Percentiles rank a stretch among this genome's conserved stretches.
Conservation (phyloP, 2,329 filamentous ascomycete species). For the Pseudopyricularia cyperi region DNA sequence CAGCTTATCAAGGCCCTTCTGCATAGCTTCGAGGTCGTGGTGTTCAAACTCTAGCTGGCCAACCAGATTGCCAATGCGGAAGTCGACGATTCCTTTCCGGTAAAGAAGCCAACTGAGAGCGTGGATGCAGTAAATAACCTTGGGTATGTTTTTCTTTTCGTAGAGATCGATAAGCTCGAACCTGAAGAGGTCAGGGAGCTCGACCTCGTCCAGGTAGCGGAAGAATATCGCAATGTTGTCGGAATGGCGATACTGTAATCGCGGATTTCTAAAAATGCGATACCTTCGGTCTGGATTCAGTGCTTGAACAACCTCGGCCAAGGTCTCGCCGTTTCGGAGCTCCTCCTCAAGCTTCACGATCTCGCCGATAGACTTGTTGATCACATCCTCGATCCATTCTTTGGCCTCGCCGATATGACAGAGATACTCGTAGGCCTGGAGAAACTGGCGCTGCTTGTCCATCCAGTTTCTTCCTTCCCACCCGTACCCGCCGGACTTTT, state of each 20-base stretch:
- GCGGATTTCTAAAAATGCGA: constrained; percentile 75
- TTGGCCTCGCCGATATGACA: constrained; percentile 98
- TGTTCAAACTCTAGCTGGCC: constrained; percentile 96
- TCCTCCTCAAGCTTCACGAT: constrained; percentile 92
- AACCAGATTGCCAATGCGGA: constrained; percentile 91
- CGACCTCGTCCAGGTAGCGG: constrained; percentile 78
- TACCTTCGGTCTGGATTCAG: constrained; percentile 64
- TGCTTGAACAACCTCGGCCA: constrained; percentile 87
- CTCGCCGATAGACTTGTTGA: constrained; percentile 71
- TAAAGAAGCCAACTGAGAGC: constrained; percentile 95
- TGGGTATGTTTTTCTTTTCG: constrained; percentile 99
- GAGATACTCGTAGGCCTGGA: constrained; percentile 95
- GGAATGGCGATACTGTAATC: constrained; percentile 86
- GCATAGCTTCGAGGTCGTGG: constrained; percentile 91
- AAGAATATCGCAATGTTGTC: constrained; percentile 98
- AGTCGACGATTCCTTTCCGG: constrained; percentile 86
- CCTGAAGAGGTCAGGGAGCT: constrained; percentile 87
- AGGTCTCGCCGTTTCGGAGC: constrained; percentile 79
- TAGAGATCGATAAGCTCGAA: constrained; percentile 97
- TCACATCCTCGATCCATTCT: constrained; percentile 93
- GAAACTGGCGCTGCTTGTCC: constrained; percentile 93
- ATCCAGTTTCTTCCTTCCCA: constrained; percentile 92
- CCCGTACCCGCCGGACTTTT: constrained; percentile 39
- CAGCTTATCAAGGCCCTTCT: constrained; percentile 91
- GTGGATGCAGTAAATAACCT: constrained; percentile 98